Evolutionary conservation across 2,329 filamentous ascomycete species (phyloP), one percentile per base, ranked within the genome.

Genomic region (Ophiosphaerella narmari): DNA sequence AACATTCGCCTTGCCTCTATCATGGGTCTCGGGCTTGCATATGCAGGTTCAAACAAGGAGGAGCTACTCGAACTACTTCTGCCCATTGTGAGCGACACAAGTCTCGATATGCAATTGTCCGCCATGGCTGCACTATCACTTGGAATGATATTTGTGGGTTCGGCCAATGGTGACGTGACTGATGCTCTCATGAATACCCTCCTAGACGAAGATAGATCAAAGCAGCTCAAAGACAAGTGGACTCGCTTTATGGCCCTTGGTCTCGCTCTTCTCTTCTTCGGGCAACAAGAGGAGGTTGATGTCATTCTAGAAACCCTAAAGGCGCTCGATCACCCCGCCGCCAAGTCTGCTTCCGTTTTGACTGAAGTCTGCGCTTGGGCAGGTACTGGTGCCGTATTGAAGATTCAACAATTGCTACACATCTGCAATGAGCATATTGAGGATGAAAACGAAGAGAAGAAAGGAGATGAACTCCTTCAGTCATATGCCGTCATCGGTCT

Each of bases 381-480:
- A 42, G 94, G 94, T 49, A 99, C 95, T 39, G 94, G 95, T 57
- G 93, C 94, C 7, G 94, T 99, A 49, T 80, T 99, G 62, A 99
- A 99, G 81, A 86, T 99, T 47, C 94, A 99, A 75, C 92, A 97
- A 75, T 84, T 99, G 53, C 85, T 99, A 38, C 94, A 97, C 75
- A 93, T 97, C 68, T 99, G 94, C 80, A 97, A 97, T 67, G 93
- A 97, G 75, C 91, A 96, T 67, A 88, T 97, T 58, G 94, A 97
- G 65, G 93, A 96, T 59, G 88, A 89, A 46, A 91, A 96, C 35
- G 91, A 96, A 61, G 75, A 79, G 62, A 96, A 95, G 81, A 94
- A 94, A 78, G 91, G 91, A 23, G 93, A 97, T 61, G 93, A 97
- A 76, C 81, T 99, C 47, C 86, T 97, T 39, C 95, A 99, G 74